Evolutionary conservation across 139 green algal genomes (phyloP).

Genomic region (Chlorella sp.): DNA sequence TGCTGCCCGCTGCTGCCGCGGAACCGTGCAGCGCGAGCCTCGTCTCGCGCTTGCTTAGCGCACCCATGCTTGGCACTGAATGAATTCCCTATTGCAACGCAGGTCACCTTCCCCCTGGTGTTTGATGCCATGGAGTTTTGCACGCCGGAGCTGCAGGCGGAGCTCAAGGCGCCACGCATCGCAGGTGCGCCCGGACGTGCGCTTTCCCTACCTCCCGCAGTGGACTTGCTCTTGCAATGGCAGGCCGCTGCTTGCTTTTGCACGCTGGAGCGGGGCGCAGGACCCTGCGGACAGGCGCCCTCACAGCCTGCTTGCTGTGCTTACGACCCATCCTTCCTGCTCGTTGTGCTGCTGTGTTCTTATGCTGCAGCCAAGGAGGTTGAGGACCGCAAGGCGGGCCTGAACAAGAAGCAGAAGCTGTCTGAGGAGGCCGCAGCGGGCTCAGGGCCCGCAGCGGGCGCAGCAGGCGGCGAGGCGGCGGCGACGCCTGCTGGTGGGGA

Average conservation of each 20-base stretch:
- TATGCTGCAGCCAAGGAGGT: conserved; percentile 49
- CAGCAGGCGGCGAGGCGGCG: conserved; percentile 9
- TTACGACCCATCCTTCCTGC: too few species aligned
- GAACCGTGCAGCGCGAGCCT: too few species aligned
- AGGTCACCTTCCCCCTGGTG: conserved; percentile 88
- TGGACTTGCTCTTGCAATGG: too few species aligned
- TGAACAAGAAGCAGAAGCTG: conserved; percentile 51
- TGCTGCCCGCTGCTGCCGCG: too few species aligned
- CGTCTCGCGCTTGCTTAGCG: too few species aligned
- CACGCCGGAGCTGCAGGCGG: conserved; percentile 76
- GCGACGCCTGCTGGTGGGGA: conserved; percentile 30
- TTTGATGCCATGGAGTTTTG: conserved; percentile 97
- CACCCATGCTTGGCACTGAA: neutral
- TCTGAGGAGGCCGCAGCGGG: conserved; percentile 23
- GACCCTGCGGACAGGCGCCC: too few species aligned
- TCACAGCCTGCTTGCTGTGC: too few species aligned
- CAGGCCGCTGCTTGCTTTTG: too few species aligned
- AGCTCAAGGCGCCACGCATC: conserved; percentile 78
- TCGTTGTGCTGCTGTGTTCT: too few species aligned
- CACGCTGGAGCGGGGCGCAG: too few species aligned
- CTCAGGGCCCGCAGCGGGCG: conserved; percentile 3
- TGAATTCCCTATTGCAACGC: neutral
- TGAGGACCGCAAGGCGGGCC: conserved; percentile 50
- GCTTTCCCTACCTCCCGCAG: too few species aligned
- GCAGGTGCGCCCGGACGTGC: too few species aligned